A percentile compares a stretch with the other conserved stretches of the same genome.
phyloP scores from a whole-genome alignment of 2,329 filamentous ascomycete species.

The Talaromyces amestolkiae region DNA sequence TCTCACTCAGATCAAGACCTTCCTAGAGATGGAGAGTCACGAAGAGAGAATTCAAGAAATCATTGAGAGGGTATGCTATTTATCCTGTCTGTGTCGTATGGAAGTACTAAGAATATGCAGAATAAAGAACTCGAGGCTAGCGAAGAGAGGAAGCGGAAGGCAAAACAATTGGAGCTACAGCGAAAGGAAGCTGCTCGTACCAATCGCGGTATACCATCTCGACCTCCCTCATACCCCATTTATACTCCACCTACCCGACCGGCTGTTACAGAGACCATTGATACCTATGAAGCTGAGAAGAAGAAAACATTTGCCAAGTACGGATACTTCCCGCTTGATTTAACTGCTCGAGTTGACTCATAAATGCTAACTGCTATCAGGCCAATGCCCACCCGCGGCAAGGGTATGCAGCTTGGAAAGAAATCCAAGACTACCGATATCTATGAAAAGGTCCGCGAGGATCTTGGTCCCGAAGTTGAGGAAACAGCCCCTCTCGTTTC shows the following conservation, averaged over 20 bases:
- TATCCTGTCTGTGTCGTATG: not conserved
- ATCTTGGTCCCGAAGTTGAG: slow-evolving; percentile 83
- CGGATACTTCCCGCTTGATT: slow-evolving; percentile 27
- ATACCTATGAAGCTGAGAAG: slow-evolving; percentile 95
- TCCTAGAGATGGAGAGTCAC: slow-evolving; percentile 98
- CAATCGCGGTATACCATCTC: slow-evolving; percentile 64
- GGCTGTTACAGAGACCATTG: slow-evolving; percentile 76
- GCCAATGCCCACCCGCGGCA: slow-evolving; percentile 68
- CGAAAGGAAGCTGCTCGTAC: slow-evolving; percentile 89
- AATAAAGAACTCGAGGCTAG: slow-evolving; percentile 99
- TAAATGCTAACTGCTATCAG: slow-evolving; percentile 49
- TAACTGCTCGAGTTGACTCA: no score
- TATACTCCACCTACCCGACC: slow-evolving; percentile 79
- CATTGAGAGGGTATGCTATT: slow-evolving; percentile 72
- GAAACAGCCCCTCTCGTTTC: slow-evolving; percentile 68
- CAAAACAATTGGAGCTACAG: slow-evolving; percentile 98
- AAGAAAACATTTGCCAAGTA: slow-evolving; percentile 85
- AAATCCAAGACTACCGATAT: slow-evolving; percentile 98
- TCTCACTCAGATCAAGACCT: slow-evolving; percentile 96
- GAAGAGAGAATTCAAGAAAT: slow-evolving; percentile 99
- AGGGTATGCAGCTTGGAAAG: slow-evolving; percentile 98
- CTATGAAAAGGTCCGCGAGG: slow-evolving; percentile 90
- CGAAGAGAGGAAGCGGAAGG: slow-evolving; percentile 96
- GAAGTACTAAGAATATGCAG: slow-evolving; percentile 42
- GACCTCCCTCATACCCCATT: slow-evolving; percentile 79